Base-by-base conservation (phyloP, 371 early-diverging fungal genomes). In the Capillidium rhysosporum region DNA sequence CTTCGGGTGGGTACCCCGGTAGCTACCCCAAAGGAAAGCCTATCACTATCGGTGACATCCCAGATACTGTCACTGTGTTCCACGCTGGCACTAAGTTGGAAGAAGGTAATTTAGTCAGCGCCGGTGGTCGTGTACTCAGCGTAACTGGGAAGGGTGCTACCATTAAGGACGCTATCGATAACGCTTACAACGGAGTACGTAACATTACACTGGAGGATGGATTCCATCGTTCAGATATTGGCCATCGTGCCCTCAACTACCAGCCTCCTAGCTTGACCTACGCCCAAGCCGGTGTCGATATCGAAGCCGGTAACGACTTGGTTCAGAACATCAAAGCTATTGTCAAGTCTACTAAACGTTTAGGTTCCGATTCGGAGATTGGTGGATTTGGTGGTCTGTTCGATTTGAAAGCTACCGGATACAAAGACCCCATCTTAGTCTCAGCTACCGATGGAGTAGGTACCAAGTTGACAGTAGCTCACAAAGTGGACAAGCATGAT, bases 381-480 rank as follows among this genome's bases (percentile, higher is more conserved):
- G 98, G 98, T 51, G 98, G 98, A 7, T 97, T 97, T 58, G 98
- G 98, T 61, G 98, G 95, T 46, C 67, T 92, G 23, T 95, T 97
- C 65, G 98, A 97, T 61, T 67, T 97, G 47, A 84, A 84, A 64
- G 87, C 87, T 7, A 82, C 90, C 7, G 92, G 93, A 1, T 93
- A 79, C 69, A 56, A 62, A 48, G 93, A 95, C 57, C 89, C 94
- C 16, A 80, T 95, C 52, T 67, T 97, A 30, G 89, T 97, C 2
- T 82, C 92, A 20, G 92, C 93, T 34, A 97, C 98, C 2, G 98
- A 97, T 60, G 98, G 98, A 55, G 93, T 97, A 29, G 98, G 98
- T 29, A 97, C 98, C 63, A 97, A 97, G 72, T 82, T 97, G 54
- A 92, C 84, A 73, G 75, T 97, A 59, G 96, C 96, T 1, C 91